These are phyloP conservation scores for Kluyveromyces sp. DNA, from an alignment of 1,139 yeast species.

Conservation along the genomic window DNA sequence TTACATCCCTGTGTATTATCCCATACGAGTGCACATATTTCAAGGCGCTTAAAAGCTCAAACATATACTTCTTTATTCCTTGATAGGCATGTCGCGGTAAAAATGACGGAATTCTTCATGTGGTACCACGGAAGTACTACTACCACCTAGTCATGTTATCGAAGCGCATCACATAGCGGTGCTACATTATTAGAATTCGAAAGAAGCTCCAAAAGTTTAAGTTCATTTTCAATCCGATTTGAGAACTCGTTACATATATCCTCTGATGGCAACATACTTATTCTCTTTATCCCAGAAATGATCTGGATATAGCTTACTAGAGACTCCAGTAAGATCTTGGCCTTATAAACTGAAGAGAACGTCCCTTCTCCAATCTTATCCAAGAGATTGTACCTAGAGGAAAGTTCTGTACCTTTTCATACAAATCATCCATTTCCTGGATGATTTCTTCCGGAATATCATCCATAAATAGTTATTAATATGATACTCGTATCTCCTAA, in stretches of 20 bases:
- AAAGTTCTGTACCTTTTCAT: conserved; percentile 53
- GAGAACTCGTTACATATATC: conserved; percentile 92
- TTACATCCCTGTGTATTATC: conserved; percentile 82
- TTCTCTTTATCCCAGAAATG: conserved; percentile 33
- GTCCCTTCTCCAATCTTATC: conserved; percentile 96
- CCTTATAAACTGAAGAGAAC: conserved; percentile 83
- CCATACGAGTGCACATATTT: conserved; percentile 68
- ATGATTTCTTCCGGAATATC: conserved; percentile 39
- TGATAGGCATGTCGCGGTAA: conserved; percentile 68
- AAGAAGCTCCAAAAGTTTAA: conserved; percentile 62
- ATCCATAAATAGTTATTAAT: not conserved
- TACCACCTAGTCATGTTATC: conserved; percentile 84
- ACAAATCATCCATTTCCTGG: conserved; percentile 61
- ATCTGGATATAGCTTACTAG: conserved; percentile 19
- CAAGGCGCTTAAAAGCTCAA: conserved; percentile 69
- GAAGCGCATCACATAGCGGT: conserved; percentile 77
- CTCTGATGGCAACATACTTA: conserved; percentile 80
- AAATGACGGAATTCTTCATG: conserved; percentile 88
- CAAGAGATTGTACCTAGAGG: conserved; percentile 53
- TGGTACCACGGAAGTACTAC: conserved; percentile 86
- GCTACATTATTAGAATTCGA: conserved; percentile 71
- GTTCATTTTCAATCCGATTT: conserved; percentile 77
- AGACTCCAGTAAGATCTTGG: conserved; percentile 46
- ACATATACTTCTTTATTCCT: conserved; percentile 75
- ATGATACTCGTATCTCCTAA: too few species aligned